phyloP scores from a whole-genome alignment of 1,139 yeast genomes.

The Sugiyamaella grinbergsii region DNA sequence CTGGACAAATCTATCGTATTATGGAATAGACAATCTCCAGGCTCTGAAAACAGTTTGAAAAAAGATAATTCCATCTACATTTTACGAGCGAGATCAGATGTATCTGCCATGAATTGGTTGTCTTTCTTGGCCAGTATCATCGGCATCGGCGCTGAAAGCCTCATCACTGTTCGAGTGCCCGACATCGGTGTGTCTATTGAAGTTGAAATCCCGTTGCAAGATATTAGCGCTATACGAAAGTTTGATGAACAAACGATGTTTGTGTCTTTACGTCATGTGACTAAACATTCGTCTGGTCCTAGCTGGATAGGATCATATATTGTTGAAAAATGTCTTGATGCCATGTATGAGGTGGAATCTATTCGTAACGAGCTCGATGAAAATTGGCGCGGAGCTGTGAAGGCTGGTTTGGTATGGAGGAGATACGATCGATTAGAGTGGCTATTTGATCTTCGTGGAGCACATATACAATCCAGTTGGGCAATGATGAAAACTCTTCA shows the following conservation, averaged over 20 bases:
- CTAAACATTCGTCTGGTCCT: constrained; percentile 27
- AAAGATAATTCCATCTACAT: constrained; percentile 49
- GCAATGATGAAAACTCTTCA: constrained; percentile 49
- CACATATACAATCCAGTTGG: constrained; percentile 51
- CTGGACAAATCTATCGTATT: constrained; percentile 70
- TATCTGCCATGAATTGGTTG: constrained; percentile 61
- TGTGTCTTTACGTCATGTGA: constrained; percentile 22
- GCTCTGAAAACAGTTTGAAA: constrained; percentile 19
- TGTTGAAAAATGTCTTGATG: constrained; percentile 37
- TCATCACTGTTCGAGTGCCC: constrained; percentile 54
- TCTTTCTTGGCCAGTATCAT: constrained; percentile 54
- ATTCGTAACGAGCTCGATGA: constrained; percentile 22
- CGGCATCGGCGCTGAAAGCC: constrained; percentile 39
- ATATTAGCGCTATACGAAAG: constrained; percentile 10
- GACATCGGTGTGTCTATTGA: constrained; percentile 51
- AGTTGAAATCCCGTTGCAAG: constrained; percentile 46
- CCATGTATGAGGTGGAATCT: constrained; percentile 34
- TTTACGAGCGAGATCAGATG: constrained; percentile 53
- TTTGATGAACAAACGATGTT: constrained; percentile 13
- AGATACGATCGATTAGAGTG: constrained; percentile 77
- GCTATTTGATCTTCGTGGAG: constrained; percentile 58
- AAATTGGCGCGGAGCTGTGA: constrained; percentile 35
- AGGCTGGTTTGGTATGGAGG: constrained; percentile 62
- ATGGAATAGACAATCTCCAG: constrained; percentile 35
- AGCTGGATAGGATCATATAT: constrained; percentile 33